These are phyloP conservation scores for Ailanthus altissimus DNA, from an alignment of 345 rosid species.

Conservation along the genomic window DNA sequence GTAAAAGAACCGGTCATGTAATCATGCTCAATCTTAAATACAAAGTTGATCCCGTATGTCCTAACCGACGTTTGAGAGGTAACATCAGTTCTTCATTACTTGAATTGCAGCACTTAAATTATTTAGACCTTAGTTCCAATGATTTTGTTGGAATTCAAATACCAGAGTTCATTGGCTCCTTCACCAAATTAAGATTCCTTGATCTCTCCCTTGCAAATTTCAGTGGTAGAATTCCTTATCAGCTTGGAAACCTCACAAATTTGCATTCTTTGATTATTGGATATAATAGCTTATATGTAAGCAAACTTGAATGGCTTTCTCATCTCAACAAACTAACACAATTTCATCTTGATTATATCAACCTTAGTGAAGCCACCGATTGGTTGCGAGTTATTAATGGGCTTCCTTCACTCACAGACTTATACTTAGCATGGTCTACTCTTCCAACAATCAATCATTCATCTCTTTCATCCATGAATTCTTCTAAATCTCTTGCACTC, in stretches of 20 bases:
- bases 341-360: constrained; percentile 1
- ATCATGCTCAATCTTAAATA: constrained; percentile 22
- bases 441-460: constrained; percentile 1
- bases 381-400: constrained; percentile 1
- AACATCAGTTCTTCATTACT: constrained; percentile 41
- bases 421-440: not conserved
- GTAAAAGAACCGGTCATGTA: constrained; percentile 19
- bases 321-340: constrained; percentile 13
- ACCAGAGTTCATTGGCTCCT: constrained; percentile 37
- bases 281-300: not conserved
- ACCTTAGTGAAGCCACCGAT: constrained; percentile 9
- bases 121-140: constrained; percentile 43
- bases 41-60: not conserved
- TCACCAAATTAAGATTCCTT: constrained; percentile 33
- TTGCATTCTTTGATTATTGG: constrained; percentile 46
- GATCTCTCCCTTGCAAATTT: constrained; percentile 42
- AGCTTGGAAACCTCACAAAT: constrained; percentile 42
- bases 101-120: constrained; percentile 35
- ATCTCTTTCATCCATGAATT: constrained; percentile 2
- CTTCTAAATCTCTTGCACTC: constrained; percentile 2
- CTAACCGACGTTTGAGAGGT: constrained; percentile 31
- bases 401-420: constrained; percentile 13
- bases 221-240: constrained; percentile 35
- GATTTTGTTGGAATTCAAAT: constrained; percentile 34
- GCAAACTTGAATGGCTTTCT: constrained; percentile 36